Base-by-base conservation (phyloP, 2,329 filamentous ascomycete genomes). In the Aureobasidium sp. region DNA sequence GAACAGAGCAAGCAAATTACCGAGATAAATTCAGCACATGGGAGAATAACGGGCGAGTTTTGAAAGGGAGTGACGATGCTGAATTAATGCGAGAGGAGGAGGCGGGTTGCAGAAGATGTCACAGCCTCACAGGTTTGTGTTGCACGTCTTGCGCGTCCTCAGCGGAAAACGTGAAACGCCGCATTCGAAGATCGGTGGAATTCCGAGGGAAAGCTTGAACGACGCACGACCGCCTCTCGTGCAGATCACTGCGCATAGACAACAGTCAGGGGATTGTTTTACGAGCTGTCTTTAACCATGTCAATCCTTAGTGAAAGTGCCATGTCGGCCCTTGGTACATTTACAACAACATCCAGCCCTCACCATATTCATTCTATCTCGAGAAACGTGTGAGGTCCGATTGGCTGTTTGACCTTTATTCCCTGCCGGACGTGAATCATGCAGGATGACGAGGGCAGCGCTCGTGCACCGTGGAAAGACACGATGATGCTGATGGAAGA, bases 61-160 rank as follows among this genome's bases (percentile, higher is more conserved):
- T 19, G 29, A 29, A 35, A 57, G 35, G 1, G 33, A 57, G 40
- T 45, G 40, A 47, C 40, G 21, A 57, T n/a, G 50, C 38, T 31
- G 19, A 43, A 43, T 53, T 19, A 19, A 57, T 31, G 50, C 25
- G n/a, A 25, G 51, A 43, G n/a, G 27, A 53, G 33, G 21, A 43
- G 51, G 51, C 51, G 51, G 38, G 11, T 19, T 43, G 51, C 37
- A 29, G 38, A 9, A 37, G 31, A 43, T 55, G 37, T 42, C 51
- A 55, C 51, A 43, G 51, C 43, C 25, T 42, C 51, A 55, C 51
- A 43, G 51, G 25, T 40, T 55, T 4, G 51, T 43, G 51, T 33
- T 6, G 51, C 51, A 42, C 21, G 51, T 55, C 38, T 43, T 55
- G 51, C 51, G 37, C 38, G 51, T 43, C 51, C 31, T n/a, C 13